Evolutionary conservation across 768 basidiomycete species (phyloP).

Genomic region (Punctularia strigosozonata): DNA sequence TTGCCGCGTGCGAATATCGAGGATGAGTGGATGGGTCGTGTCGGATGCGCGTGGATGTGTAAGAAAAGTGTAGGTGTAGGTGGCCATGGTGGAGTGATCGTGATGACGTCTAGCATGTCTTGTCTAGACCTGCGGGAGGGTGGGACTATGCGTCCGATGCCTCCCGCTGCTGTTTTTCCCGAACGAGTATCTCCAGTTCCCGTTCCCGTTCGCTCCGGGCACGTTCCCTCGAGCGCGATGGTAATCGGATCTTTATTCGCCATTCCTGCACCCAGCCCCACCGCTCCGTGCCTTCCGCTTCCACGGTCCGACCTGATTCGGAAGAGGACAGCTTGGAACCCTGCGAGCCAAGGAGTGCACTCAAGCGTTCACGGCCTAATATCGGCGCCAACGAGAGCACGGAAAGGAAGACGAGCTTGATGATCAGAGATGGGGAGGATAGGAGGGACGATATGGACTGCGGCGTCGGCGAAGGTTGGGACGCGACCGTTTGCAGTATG

Average conservation of each 20-base stretch:
- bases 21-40: no score
- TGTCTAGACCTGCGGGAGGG: no score
- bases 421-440: conserved; percentile 68
- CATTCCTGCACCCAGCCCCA: conserved; percentile 64
- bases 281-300: conserved; percentile 29
- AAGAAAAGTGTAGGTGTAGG: no score
- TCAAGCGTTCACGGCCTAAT: conserved; percentile 64
- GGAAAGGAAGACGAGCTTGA: conserved; percentile 76
- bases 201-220: conserved; percentile 31
- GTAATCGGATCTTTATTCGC: conserved; percentile 46
- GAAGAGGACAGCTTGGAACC: conserved; percentile 32
- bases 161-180: conserved; percentile 30
- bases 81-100: no score
- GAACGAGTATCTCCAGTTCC: conserved; percentile 37
- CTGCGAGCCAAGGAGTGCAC: conserved; percentile 42
- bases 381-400: conserved; percentile 83
- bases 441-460: conserved; percentile 82
- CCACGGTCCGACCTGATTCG: conserved; percentile 6
- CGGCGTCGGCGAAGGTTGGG: conserved; percentile 53
- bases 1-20: no score
- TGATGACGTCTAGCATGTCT: no score
- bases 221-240: conserved; percentile 31
- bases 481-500: conserved; percentile 75
- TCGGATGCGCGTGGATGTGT: no score
- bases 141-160: no score